Base-by-base conservation (phyloP, 2,329 filamentous ascomycete genomes). In the Fusarium marasasianum region DNA sequence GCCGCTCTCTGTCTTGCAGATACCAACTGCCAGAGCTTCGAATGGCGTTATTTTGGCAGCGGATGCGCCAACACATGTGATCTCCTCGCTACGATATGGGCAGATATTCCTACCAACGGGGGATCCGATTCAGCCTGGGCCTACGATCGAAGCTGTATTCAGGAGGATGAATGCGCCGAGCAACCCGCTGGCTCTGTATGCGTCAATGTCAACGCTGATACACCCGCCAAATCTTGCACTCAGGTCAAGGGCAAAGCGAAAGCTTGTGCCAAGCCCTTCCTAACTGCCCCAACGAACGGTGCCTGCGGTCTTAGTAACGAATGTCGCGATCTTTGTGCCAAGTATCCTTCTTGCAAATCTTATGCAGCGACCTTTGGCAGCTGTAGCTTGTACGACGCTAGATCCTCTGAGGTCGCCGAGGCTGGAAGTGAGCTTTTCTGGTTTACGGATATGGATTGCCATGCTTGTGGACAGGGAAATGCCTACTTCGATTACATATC, bases 291-390 rank as follows among this genome's bases (percentile, higher is more conserved):
- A 1, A 71, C 72, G 1, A 63, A 40, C 17, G 63, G 57, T 2
- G 37, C 26, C 10, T 77, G 74, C 13, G 68, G 65, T 29, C 45
- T 63, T 0, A 64, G 57, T 20, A 74, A 63, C 20, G 60, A 77
- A 50, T 77, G 75, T 4, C 72, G 75, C 18, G 74, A 77, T 24
- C 47, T 77, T 13, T 77, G 74, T 18, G 75, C 75, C 29, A 60
- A 72, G 43, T 64, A 77, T 13, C 68, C 75, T 2, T 73, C 63
- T 3, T 77, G 74, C 41, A 77, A 77, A 50, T 77, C 75, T n/a
- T 77, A 74, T 47, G 67, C 63, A 3, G 62, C 69, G 29, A 71
- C 72, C 3, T 73, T 63, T 44, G 63, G 65, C 0, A 71, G 71
- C 26, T 76, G 74, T n/a, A 73, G 58, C 2, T 33, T 76, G 3